Percentiles rank a stretch among this genome's conserved stretches.
Conservation (phyloP, 2,329 filamentous ascomycete genomes). For the Alternaria angustiovoidea region DNA sequence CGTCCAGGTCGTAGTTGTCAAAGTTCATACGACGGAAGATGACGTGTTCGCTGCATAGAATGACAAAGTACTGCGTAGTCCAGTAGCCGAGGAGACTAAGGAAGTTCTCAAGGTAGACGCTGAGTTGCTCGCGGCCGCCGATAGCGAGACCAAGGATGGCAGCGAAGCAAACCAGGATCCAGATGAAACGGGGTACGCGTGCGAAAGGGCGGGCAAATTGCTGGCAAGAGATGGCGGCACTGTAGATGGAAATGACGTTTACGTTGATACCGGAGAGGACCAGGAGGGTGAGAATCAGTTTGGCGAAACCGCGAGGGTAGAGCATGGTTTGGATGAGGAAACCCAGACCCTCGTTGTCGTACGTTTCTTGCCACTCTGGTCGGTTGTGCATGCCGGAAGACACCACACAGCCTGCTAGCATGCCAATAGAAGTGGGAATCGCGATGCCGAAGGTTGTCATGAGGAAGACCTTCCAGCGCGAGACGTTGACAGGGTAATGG, state of each 20-base stretch:
- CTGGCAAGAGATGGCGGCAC: constrained; percentile 56
- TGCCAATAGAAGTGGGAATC: constrained; percentile 55
- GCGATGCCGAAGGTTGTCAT: constrained; percentile 54
- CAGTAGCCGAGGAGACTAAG: constrained; percentile 58
- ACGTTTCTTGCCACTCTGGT: constrained; percentile 50
- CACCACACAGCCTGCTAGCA: constrained; percentile 56
- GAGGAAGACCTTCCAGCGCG: constrained; percentile 52
- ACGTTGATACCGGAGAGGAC: constrained; percentile 56
- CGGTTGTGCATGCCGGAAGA: constrained; percentile 47
- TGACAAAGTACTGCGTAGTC: constrained; percentile 57
- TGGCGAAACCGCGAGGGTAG: constrained; percentile 58
- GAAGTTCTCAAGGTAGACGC: constrained; percentile 56
- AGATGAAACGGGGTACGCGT: constrained; percentile 62
- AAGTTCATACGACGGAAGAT: constrained; percentile 61
- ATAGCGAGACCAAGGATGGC: constrained; percentile 55
- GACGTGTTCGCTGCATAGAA: constrained; percentile 57
- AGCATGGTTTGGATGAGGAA: constrained; percentile 58
- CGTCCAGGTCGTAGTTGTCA: constrained; percentile 55
- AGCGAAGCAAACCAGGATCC: constrained; percentile 55
- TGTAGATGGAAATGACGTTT: constrained; percentile 61
- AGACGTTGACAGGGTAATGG: constrained; percentile 52
- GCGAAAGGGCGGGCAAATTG: constrained; percentile 58
- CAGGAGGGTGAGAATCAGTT: constrained; percentile 57
- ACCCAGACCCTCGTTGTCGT: constrained; percentile 56
- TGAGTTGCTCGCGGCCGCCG: constrained; percentile 54